Evolutionary conservation across 345 rosid genomes (phyloP).

Genomic region (Gossypium stocksii): DNA sequence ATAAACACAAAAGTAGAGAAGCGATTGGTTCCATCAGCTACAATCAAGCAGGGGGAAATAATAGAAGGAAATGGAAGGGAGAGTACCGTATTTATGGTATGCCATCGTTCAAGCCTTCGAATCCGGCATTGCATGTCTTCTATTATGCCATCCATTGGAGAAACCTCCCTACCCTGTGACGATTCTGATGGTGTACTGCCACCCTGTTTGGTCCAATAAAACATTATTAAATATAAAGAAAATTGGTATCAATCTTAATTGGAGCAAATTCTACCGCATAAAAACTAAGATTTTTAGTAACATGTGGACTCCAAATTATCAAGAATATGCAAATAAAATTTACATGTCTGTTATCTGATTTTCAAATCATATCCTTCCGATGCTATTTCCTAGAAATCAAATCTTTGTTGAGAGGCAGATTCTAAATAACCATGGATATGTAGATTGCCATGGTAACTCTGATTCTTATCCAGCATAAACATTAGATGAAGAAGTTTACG

Average conservation of each 20-base stretch:
- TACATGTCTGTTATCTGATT: neutral
- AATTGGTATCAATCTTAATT: neutral
- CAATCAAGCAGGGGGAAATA: neutral
- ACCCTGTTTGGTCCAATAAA: slow-evolving; percentile 42
- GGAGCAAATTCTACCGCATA: neutral
- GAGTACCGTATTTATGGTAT: slow-evolving; percentile 80
- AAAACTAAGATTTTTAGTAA: neutral
- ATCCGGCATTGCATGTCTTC: slow-evolving; percentile 92
- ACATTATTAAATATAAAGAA: neutral
- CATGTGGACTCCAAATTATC: neutral
- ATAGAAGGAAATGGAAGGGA: neutral
- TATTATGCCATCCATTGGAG: slow-evolving; percentile 62
- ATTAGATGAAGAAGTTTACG: neutral
- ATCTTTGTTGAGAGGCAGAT: neutral
- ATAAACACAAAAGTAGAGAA: neutral
- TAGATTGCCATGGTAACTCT: neutral
- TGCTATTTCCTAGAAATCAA: neutral
- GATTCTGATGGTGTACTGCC: slow-evolving; percentile 70
- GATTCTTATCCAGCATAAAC: neutral
- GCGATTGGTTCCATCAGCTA: neutral
- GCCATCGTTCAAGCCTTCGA: slow-evolving; percentile 68
- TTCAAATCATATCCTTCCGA: neutral
- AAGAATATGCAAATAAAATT: neutral
- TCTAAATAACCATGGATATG: neutral
- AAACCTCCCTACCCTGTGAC: slow-evolving; percentile 62